Evolutionary conservation across 1,284 basidiomycete genomes (phyloP).

Genomic region (Ceratobasidium sp.): DNA sequence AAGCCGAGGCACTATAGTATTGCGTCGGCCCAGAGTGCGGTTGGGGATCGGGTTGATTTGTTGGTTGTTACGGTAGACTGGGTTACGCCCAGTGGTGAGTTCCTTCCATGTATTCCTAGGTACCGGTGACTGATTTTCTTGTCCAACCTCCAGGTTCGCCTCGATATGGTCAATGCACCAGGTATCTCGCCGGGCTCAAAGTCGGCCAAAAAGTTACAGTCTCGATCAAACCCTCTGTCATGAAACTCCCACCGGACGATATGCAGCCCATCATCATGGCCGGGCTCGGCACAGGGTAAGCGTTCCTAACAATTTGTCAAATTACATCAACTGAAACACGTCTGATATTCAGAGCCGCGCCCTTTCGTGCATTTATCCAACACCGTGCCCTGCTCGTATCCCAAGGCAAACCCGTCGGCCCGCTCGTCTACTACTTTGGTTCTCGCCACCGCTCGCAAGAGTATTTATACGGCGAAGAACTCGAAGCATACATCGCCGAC

Average conservation of each 20-base stretch:
- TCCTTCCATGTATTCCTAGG: not conserved
- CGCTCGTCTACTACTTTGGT: slow-evolving; percentile 98
- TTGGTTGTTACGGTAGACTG: slow-evolving; percentile 98
- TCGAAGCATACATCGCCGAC: slow-evolving; percentile 85
- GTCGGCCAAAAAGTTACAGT: slow-evolving; percentile 95
- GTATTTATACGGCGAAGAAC: slow-evolving; percentile 96
- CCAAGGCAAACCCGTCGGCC: slow-evolving; percentile 86
- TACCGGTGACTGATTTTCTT: slow-evolving; percentile 29
- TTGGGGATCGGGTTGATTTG: slow-evolving; percentile 94
- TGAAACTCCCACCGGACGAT: slow-evolving; percentile 94
- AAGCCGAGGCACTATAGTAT: slow-evolving; percentile 99
- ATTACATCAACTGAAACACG: slow-evolving; percentile 5
- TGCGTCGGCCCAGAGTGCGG: slow-evolving; percentile 92
- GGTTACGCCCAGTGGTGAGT: slow-evolving; percentile 84
- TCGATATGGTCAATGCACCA: slow-evolving; percentile 95
- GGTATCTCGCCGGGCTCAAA: slow-evolving; percentile 88
- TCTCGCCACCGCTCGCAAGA: slow-evolving; percentile 95
- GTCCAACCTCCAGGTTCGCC: slow-evolving; percentile 66
- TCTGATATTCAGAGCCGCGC: slow-evolving; percentile 72
- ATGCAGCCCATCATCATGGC: slow-evolving; percentile 98
- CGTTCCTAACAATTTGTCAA: not conserved
- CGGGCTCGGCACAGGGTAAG: slow-evolving; percentile 90
- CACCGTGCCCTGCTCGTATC: slow-evolving; percentile 86
- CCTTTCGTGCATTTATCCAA: slow-evolving; percentile 98
- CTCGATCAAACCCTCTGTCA: slow-evolving; percentile 98